Evolutionary conservation across 805 yeast genomes (phyloP).

Genomic region (Candida hispaniensis): DNA sequence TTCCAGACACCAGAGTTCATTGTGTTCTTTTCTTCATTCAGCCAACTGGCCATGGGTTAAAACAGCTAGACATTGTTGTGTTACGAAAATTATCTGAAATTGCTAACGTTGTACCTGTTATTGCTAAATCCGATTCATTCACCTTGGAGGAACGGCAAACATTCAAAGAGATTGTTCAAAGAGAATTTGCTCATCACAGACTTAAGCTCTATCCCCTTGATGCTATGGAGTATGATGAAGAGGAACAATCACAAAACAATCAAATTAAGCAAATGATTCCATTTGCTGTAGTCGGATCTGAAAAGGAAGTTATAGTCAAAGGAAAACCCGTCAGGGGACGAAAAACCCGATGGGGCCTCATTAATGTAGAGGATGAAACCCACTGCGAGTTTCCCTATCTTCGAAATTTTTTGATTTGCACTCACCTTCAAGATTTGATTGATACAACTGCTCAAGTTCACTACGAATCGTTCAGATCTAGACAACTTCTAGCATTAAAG

Average conservation of each 20-base stretch:
- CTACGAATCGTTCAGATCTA: constrained; percentile 86
- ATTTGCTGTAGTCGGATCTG: constrained; percentile 90
- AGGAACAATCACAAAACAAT: constrained; percentile 28
- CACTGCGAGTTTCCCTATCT: constrained; percentile 94
- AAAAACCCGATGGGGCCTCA: constrained; percentile 86
- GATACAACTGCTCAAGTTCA: constrained; percentile 83
- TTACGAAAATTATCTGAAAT: constrained; percentile 77
- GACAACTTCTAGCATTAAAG: constrained; percentile 86
- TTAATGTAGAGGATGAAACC: constrained; percentile 84
- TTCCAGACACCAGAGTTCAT: constrained; percentile 85
- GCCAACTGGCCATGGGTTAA: constrained; percentile 80
- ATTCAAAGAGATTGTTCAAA: constrained; percentile 63
- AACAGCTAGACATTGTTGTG: constrained; percentile 70
- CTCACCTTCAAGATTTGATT: constrained; percentile 90
- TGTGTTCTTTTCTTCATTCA: constrained; percentile 84
- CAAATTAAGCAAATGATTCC: constrained; percentile 43
- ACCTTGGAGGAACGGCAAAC: constrained; percentile 74
- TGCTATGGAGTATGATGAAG: constrained; percentile 37
- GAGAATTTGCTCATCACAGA: constrained; percentile 56
- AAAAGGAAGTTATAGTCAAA: constrained; percentile 58
- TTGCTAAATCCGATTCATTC: constrained; percentile 85
- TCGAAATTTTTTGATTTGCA: constrained; percentile 87
- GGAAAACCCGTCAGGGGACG: constrained; percentile 83
- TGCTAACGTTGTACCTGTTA: constrained; percentile 88
- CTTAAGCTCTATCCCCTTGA: constrained; percentile 68